Evolutionary conservation across 2,329 filamentous ascomycete species (phyloP).

Genomic region (Didymella arachidicola): DNA sequence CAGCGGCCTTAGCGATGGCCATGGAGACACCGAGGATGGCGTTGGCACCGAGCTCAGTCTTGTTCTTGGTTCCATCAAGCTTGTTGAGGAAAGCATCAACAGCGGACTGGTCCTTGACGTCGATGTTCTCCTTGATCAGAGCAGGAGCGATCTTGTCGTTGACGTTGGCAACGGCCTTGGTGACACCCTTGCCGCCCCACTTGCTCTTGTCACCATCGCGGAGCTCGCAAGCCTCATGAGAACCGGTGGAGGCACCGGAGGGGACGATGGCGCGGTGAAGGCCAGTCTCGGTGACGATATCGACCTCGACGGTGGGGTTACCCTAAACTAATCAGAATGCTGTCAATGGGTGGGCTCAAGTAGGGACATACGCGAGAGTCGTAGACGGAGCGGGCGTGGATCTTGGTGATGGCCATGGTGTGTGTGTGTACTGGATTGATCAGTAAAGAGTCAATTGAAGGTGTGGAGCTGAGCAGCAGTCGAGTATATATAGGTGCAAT

Average conservation of each 20-base stretch:
- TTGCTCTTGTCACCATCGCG: slow-evolving; percentile 62
- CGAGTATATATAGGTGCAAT: slow-evolving; percentile 35
- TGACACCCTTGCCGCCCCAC: slow-evolving; percentile 64
- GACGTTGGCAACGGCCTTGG: slow-evolving; percentile 64
- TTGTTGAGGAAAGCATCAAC: slow-evolving; percentile 62
- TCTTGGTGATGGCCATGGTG: slow-evolving; percentile 76
- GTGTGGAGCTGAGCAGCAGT: slow-evolving; percentile 20
- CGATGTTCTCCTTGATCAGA: slow-evolving; percentile 61
- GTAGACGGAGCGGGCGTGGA: slow-evolving; percentile 80
- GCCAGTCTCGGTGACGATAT: slow-evolving; percentile 94
- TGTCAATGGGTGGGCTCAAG: not conserved
- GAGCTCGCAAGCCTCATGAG: slow-evolving; percentile 62
- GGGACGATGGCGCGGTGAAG: slow-evolving; percentile 97
- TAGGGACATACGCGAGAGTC: slow-evolving; percentile 74
- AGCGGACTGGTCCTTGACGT: slow-evolving; percentile 63
- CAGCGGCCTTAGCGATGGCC: slow-evolving; percentile 65
- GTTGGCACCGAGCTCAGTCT: slow-evolving; percentile 66
- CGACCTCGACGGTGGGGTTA: slow-evolving; percentile 99
- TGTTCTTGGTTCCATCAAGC: slow-evolving; percentile 66
- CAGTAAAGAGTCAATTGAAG: slow-evolving; percentile 37
- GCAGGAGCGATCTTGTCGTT: slow-evolving; percentile 63
- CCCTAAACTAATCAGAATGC: slow-evolving; percentile 51
- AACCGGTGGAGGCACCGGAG: slow-evolving; percentile 86
- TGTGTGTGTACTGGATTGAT: slow-evolving; percentile 27
- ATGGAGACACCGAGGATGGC: slow-evolving; percentile 68